Evolutionary conservation across 1,139 yeast genomes (phyloP), one percentile per base, ranked within the genome.

Genomic region (Hansenula anomala): DNA sequence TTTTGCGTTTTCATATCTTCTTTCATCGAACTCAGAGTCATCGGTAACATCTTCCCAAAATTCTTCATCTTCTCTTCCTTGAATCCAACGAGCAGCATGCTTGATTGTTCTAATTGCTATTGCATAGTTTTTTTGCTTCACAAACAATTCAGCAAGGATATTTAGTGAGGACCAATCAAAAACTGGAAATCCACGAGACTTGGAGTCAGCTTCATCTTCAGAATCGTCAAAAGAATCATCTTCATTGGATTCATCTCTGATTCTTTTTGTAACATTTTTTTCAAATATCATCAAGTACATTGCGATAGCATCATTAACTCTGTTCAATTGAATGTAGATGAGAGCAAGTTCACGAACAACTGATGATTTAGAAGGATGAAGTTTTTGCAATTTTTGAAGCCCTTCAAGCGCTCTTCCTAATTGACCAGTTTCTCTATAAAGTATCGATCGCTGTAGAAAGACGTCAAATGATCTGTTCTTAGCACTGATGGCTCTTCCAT

Each of bases 131-230:
- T 75, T 75, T 44, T 81, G 82, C 40, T 79, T 78, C 27, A 80
- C 71, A 55, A 84, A 85, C 27, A 92, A 64, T 54, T 92, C 97
- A 10, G 86, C 73, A 36, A 92, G 64, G 43, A 88, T 86, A 55
- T 92, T 90, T 37, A 92, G 68, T 48, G 88, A 92, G 0, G 95
- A 83, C 95, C 96, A 90, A 33, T 80, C 88, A 59, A 92, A 90
- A 1, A 34, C 55, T 33, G 51, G 78, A 67, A 47, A 67, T 64
- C 26, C 47, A 47, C 39, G 43, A 14, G 12, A 20, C 11, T 49
- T 57, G 38, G 48, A 42, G 41, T 50, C 43, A 28, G 49, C 53
- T 32, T 52, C 40, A 36, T 49, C 33, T 34, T 49, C 44, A 41
- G 47, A 45, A 41, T 49, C 44, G 41, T 58, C 51, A 18, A 42